phyloP scores from a whole-genome alignment of 2,329 filamentous ascomycete genomes.

The Botrytis medusae region DNA sequence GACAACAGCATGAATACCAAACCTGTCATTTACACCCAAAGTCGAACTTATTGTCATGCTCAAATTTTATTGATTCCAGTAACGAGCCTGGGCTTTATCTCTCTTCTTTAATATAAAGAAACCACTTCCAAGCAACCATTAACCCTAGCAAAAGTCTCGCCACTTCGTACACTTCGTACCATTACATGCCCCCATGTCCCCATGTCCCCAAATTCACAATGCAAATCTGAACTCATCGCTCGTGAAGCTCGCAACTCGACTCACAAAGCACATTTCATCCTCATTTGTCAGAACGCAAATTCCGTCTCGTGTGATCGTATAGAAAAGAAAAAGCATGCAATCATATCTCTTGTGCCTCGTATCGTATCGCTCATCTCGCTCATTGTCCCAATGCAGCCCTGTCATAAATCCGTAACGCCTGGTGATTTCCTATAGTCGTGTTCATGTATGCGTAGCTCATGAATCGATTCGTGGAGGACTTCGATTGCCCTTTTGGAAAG shows the following conservation, averaged over 20 bases:
- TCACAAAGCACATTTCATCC: neutral
- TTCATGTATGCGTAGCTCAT: conserved; percentile 9
- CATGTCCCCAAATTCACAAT: neutral
- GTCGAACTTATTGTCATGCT: neutral
- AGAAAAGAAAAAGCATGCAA: conserved; percentile 1
- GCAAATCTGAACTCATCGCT: neutral
- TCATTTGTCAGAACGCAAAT: neutral
- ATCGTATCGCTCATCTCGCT: neutral
- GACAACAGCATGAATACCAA: neutral
- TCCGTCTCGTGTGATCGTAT: neutral
- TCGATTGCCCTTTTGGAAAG: conserved; percentile 21
- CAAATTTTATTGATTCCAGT: neutral
- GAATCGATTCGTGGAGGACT: conserved; percentile 31
- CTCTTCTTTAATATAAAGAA: neutral
- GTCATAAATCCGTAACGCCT: conserved; percentile 8
- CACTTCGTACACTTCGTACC: neutral
- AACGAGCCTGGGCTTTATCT: neutral
- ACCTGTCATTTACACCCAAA: neutral
- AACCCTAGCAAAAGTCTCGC: neutral
- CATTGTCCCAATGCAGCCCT: neutral
- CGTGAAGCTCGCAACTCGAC: neutral
- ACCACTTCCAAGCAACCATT: neutral
- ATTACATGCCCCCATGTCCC: neutral
- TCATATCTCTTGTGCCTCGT: conserved; percentile 12
- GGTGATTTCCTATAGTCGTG: neutral